Evolutionary conservation across 208 protist genomes (phyloP).

Genomic region (Wallacemonas sp.): DNA sequence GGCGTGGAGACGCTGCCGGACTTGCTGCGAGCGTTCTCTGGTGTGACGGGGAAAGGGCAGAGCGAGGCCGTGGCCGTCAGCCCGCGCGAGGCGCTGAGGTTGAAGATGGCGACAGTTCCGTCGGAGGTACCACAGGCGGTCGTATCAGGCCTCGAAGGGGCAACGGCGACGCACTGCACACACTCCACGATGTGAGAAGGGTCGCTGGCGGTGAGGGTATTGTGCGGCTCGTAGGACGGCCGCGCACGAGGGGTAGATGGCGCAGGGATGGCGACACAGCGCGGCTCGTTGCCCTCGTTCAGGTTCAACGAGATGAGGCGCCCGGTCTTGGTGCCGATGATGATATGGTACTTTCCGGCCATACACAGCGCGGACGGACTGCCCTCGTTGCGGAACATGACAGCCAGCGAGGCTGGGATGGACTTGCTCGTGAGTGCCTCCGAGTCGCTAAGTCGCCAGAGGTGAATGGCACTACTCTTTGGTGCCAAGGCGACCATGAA

Average conservation of each 20-base stretch:
- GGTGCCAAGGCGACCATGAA: slow-evolving; percentile 63
- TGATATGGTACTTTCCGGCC: slow-evolving; percentile 73
- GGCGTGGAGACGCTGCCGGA: background rate
- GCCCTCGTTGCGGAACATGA: slow-evolving; percentile 61
- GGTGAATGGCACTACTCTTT: slow-evolving; percentile 30
- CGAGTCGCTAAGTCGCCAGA: slow-evolving; percentile 57
- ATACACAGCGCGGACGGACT: slow-evolving; percentile 67
- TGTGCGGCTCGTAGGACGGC: slow-evolving; percentile 14
- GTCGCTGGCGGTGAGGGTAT: slow-evolving; percentile 8
- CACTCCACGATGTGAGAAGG: slow-evolving; percentile 25
- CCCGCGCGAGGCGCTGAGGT: slow-evolving; percentile 65
- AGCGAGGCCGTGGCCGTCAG: slow-evolving; percentile 46
- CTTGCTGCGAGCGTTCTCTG: slow-evolving; percentile 8
- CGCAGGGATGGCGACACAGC: slow-evolving; percentile 28
- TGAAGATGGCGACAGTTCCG: slow-evolving; percentile 57
- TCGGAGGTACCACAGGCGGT: slow-evolving; percentile 79
- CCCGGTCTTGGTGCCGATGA: slow-evolving; percentile 74
- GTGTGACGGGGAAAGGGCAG: slow-evolving; percentile 49
- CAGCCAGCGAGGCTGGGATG: slow-evolving; percentile 23
- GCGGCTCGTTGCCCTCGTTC: slow-evolving; percentile 51
- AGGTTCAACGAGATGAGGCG: slow-evolving; percentile 78
- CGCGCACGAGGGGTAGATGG: background rate
- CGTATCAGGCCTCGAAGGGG: slow-evolving; percentile 53
- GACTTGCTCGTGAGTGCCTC: slow-evolving; percentile 54
- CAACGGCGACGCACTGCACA: slow-evolving; percentile 65